These are phyloP conservation scores for Bidens hawaiensis DNA, from an alignment of 140 eudicot species.

Conservation along the genomic window DNA sequence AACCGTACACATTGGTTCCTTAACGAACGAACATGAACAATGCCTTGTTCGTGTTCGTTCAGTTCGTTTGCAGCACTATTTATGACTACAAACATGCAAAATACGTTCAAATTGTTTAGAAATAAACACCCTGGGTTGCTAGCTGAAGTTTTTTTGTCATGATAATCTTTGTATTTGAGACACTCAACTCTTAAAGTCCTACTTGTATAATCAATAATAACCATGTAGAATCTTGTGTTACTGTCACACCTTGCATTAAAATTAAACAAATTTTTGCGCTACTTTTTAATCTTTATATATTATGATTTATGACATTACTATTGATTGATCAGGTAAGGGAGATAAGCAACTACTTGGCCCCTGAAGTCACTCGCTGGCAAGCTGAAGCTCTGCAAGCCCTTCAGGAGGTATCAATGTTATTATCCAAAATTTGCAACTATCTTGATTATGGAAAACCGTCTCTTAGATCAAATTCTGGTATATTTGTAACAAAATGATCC, in stretches of 20 bases:
- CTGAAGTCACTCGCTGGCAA: conserved; percentile 55
- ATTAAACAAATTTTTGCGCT: neutral
- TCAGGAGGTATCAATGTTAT: conserved; percentile 57
- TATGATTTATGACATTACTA: conserved; percentile 2
- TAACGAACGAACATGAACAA: no score
- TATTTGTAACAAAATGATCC: neutral
- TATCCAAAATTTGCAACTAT: neutral
- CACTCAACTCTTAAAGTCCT: neutral
- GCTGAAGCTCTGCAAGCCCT: conserved; percentile 78
- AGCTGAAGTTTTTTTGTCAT: neutral
- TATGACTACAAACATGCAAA: neutral
- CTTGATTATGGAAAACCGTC: neutral
- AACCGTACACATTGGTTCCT: no score
- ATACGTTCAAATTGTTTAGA: neutral
- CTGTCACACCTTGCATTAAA: neutral
- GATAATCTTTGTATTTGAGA: neutral
- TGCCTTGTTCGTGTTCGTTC: no score
- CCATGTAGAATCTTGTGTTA: neutral
- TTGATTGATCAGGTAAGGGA: conserved; percentile 55
- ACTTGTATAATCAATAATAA: neutral
- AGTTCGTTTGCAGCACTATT: no score
- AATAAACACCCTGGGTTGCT: neutral
- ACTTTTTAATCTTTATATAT: neutral
- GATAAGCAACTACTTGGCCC: conserved; percentile 39
- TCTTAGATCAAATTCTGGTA: neutral